Percentiles rank a stretch among this genome's conserved stretches.
Evolutionary conservation across 2,329 filamentous ascomycete genomes (phyloP).

Genomic region (Zymoseptoria ardabiliae): DNA sequence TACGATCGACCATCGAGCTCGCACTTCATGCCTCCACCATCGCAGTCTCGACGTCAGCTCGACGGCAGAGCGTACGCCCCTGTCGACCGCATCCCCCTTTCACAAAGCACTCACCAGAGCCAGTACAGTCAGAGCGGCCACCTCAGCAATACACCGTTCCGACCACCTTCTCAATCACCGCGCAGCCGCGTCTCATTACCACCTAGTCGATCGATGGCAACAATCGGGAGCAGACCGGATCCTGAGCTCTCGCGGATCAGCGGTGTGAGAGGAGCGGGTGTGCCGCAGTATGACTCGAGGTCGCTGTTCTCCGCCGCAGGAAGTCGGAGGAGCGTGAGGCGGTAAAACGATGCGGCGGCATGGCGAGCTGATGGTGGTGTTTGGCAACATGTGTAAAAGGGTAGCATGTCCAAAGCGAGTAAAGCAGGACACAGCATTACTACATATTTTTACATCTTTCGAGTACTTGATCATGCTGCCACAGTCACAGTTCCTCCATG

Average conservation of each 20-base stretch:
- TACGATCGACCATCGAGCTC: background rate
- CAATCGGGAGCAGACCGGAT: constrained; percentile 2
- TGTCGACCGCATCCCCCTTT: background rate
- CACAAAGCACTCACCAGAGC: background rate
- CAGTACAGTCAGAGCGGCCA: background rate
- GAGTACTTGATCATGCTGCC: no score
- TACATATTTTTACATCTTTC: no score
- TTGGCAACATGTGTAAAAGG: no score
- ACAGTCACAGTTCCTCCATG: no score
- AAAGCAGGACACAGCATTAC: no score
- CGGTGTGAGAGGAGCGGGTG: constrained; percentile 19
- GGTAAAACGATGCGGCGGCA: background rate
- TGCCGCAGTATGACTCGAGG: constrained; percentile 9
- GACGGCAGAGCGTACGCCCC: background rate
- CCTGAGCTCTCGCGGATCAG: constrained; percentile 18
- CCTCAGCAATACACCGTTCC: background rate
- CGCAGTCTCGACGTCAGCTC: background rate
- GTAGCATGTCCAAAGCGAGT: no score
- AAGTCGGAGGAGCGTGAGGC: constrained; percentile 11
- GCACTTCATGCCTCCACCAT: background rate
- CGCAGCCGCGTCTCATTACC: constrained; percentile 16
- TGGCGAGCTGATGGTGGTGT: no score
- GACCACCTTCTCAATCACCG: constrained; percentile 1
- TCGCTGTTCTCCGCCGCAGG: constrained; percentile 12
- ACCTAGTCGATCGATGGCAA: constrained; percentile 1